Evolutionary conservation across 495 filamentous ascomycete species (phyloP).

Genomic region (Xylaria telfairii): DNA sequence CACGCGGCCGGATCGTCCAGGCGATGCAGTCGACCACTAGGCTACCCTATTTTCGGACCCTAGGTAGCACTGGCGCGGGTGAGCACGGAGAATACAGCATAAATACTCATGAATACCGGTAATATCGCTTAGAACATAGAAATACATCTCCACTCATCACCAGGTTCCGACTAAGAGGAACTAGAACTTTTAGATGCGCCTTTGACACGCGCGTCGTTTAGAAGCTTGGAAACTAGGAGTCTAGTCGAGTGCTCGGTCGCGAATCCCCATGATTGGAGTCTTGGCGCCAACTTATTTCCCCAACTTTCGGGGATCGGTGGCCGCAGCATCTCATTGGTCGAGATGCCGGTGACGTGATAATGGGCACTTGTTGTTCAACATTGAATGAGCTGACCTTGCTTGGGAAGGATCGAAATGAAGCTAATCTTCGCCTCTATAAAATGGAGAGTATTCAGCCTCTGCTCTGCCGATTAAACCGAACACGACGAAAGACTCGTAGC

Average conservation of each 20-base stretch:
- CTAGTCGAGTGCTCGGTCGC: slow-evolving; percentile 11
- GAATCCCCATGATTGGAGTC: slow-evolving; percentile 3
- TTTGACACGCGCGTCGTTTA: not conserved
- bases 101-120: not conserved
- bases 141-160: not conserved
- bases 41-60: not conserved
- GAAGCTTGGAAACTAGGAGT: not conserved
- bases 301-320: slow-evolving; percentile 19
- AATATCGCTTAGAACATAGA: not conserved
- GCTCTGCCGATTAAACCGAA: slow-evolving; percentile 30
- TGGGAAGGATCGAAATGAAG: slow-evolving; percentile 7
- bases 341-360: slow-evolving; percentile 19
- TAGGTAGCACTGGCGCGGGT: not conserved
- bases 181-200: not conserved
- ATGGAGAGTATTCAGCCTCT: slow-evolving; percentile 22
- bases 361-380: slow-evolving; percentile 17
- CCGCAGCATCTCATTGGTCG: not conserved
- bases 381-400: not conserved
- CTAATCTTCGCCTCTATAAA: slow-evolving; percentile 27
- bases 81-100: not conserved
- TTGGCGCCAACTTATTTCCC: slow-evolving; percentile 7
- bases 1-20: slow-evolving; percentile 3
- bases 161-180: not conserved
- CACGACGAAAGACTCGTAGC: slow-evolving; percentile 42
- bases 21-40: not conserved